Evolutionary conservation across 768 basidiomycete species (phyloP).

Genomic region (Collybia mongolica): DNA sequence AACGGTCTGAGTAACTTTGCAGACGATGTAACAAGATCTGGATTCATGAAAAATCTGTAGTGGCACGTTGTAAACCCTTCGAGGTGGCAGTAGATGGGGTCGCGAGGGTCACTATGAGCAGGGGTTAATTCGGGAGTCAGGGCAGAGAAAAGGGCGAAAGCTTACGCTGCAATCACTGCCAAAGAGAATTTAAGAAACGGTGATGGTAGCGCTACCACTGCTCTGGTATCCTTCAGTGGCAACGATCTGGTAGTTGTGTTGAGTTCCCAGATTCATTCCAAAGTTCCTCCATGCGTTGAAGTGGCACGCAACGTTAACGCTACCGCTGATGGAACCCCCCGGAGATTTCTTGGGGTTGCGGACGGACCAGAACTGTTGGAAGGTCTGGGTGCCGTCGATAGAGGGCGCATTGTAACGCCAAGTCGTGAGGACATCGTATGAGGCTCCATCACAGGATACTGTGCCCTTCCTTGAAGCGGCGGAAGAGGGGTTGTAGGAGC

Average conservation of each 20-base stretch:
- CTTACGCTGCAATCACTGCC: too few relatives aligned
- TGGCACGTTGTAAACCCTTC: too few relatives aligned
- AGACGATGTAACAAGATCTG: too few relatives aligned
- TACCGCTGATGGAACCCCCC: slow-evolving; percentile 21
- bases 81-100: too few relatives aligned
- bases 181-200: not conserved
- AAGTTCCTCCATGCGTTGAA: slow-evolving; percentile 39
- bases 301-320: slow-evolving; percentile 36
- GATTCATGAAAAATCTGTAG: too few relatives aligned
- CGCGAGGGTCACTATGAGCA: too few relatives aligned
- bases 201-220: slow-evolving; percentile 27
- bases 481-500: slow-evolving; percentile 36
- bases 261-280: slow-evolving; percentile 36
- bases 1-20: too few relatives aligned
- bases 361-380: slow-evolving; percentile 47
- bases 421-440: slow-evolving; percentile 40
- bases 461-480: slow-evolving; percentile 31
- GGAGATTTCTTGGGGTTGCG: slow-evolving; percentile 28
- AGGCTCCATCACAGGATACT: slow-evolving; percentile 38
- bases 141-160: too few relatives aligned
- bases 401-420: slow-evolving; percentile 38
- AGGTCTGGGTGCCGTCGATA: slow-evolving; percentile 40
- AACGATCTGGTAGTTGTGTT: slow-evolving; percentile 43
- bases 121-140: too few relatives aligned
- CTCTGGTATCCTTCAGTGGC: slow-evolving; percentile 45